phyloP scores from a whole-genome alignment of 345 rosid species.

The Linum tenue region DNA sequence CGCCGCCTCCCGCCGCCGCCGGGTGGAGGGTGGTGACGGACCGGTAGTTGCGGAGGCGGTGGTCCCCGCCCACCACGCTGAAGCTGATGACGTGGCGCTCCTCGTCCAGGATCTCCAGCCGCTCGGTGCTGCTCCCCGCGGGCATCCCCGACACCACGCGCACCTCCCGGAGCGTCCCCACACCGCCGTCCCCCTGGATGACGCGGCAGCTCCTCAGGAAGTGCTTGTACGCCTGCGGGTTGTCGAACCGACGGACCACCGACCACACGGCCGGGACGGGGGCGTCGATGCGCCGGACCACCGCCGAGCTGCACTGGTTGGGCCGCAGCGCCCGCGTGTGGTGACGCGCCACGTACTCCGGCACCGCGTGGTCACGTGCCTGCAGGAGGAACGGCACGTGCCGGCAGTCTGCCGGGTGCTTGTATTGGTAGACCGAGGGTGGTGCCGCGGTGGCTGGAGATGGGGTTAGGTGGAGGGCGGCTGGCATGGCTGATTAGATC shows the following conservation, averaged over 20 bases:
- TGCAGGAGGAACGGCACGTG: too few relatives aligned
- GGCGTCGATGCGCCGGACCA: slow-evolving; percentile 64
- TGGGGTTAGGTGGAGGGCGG: too few relatives aligned
- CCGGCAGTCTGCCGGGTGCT: not conserved
- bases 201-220: slow-evolving; percentile 63
- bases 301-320: slow-evolving; percentile 59
- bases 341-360: too few relatives aligned
- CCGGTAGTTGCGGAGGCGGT: slow-evolving; percentile 67
- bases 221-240: slow-evolving; percentile 76
- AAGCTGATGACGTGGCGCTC: slow-evolving; percentile 62
- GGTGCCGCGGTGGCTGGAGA: too few relatives aligned
- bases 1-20: slow-evolving; percentile 35
- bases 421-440: not conserved
- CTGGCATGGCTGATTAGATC: too few relatives aligned
- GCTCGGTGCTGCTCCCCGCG: slow-evolving; percentile 83
- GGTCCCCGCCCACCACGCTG: slow-evolving; percentile 76
- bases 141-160: slow-evolving; percentile 73
- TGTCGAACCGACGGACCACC: slow-evolving; percentile 49
- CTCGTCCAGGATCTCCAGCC: slow-evolving; percentile 69
- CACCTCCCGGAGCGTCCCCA: slow-evolving; percentile 70
- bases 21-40: slow-evolving; percentile 70
- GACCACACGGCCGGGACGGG: slow-evolving; percentile 62
- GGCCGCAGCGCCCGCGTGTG: slow-evolving; percentile 6
- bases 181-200: slow-evolving; percentile 37
- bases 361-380: too few relatives aligned